A percentile compares a stretch with the other conserved stretches of the same genome.
These are phyloP conservation scores for Acacia crassicarpa DNA, from an alignment of 306 rosid genomes.

Conservation along the genomic window DNA sequence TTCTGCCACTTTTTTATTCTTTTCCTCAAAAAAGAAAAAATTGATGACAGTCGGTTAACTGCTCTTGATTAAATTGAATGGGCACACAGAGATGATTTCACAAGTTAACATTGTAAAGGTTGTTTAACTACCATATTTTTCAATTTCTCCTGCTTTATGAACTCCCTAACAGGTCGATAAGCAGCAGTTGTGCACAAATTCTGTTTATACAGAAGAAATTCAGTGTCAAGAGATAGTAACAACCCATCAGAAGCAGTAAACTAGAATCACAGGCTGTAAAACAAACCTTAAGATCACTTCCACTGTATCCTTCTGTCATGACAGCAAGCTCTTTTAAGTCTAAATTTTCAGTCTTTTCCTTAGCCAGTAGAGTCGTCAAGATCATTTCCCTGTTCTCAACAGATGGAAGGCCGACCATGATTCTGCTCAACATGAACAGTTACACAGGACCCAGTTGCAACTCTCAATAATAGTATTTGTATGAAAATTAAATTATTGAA, in stretches of 20 bases:
- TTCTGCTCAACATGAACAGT: slow-evolving; percentile 44
- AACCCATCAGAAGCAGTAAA: background rate
- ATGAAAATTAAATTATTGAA: slow-evolving; percentile 12
- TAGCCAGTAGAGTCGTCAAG: slow-evolving; percentile 67
- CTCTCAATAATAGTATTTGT: background rate
- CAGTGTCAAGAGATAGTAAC: slow-evolving; percentile 24
- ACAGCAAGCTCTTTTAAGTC: slow-evolving; percentile 77
- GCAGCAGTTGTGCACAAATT: slow-evolving; percentile 92
- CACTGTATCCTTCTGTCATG: slow-evolving; percentile 86
- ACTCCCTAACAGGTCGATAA: slow-evolving; percentile 90
- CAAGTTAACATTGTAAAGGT: background rate
- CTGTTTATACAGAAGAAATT: slow-evolving; percentile 51
- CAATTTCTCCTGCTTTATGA: slow-evolving; percentile 72
- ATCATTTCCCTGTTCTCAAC: slow-evolving; percentile 71
- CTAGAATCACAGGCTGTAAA: slow-evolving; percentile 12
- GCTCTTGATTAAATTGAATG: background rate
- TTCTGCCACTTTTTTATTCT: slow-evolving; percentile 61
- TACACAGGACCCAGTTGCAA: slow-evolving; percentile 14
- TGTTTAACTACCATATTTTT: slow-evolving; percentile 66
- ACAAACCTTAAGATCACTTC: slow-evolving; percentile 92
- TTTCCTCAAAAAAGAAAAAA: slow-evolving; percentile 52
- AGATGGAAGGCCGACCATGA: slow-evolving; percentile 87
- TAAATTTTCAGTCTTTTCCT: slow-evolving; percentile 62
- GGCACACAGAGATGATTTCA: background rate
- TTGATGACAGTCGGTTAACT: slow-evolving; percentile 2